phyloP scores from a whole-genome alignment of 208 protist species.

The Wallacemonas sp. region DNA sequence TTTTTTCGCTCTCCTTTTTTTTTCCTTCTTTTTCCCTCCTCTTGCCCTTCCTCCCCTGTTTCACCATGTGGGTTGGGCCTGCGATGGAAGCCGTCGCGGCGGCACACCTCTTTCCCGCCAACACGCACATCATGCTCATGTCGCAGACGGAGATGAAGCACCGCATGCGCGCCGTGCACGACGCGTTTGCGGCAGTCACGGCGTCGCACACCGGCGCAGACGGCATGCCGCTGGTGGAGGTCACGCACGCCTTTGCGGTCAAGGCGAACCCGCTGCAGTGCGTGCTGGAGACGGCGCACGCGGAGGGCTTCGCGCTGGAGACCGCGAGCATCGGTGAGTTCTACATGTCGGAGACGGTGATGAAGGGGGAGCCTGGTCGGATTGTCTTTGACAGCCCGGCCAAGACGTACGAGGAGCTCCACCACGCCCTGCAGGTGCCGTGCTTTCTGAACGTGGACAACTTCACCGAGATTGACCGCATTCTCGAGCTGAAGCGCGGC shows the following conservation, averaged over 20 bases:
- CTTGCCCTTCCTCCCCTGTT: slow-evolving; percentile 8
- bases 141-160: slow-evolving; percentile 38
- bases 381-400: slow-evolving; percentile 72
- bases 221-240: slow-evolving; percentile 19
- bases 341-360: slow-evolving; percentile 36
- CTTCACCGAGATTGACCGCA: slow-evolving; percentile 60
- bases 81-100: slow-evolving; percentile 47
- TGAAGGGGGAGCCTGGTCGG: not conserved
- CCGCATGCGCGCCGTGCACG: slow-evolving; percentile 32
- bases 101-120: slow-evolving; percentile 39
- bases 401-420: slow-evolving; percentile 67
- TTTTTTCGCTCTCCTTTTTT: not conserved
- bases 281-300: slow-evolving; percentile 32
- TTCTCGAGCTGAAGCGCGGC: slow-evolving; percentile 38
- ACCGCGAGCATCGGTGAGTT: slow-evolving; percentile 75
- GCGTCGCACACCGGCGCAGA: not conserved
- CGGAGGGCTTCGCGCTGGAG: slow-evolving; percentile 49
- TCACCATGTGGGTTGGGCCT: slow-evolving; percentile 39
- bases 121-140: slow-evolving; percentile 65
- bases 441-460: slow-evolving; percentile 81
- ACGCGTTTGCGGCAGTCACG: slow-evolving; percentile 30
- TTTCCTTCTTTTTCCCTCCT: slow-evolving; percentile 12
- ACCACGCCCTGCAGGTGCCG: slow-evolving; percentile 40
- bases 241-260: slow-evolving; percentile 59
- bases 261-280: slow-evolving; percentile 68